Conservation (phyloP, 2,329 filamentous ascomycete genomes). For the Talaromyces funiculosus region DNA sequence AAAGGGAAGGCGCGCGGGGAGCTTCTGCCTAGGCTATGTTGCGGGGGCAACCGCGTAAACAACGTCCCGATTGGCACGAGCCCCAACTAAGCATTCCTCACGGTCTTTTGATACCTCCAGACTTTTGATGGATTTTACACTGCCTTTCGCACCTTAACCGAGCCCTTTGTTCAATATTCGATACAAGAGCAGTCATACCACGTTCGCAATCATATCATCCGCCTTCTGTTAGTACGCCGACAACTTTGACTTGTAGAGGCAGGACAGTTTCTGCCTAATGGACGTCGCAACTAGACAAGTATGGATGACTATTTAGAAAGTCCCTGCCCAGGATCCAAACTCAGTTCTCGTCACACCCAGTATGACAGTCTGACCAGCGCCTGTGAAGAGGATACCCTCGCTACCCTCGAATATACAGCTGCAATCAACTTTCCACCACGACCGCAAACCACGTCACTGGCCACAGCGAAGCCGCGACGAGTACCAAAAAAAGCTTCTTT, state of each 20-base stretch:
- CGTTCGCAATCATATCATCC: background rate
- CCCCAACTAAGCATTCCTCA: background rate
- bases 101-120: background rate
- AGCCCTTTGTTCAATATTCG: background rate
- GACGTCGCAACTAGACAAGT: background rate
- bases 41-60: constrained; percentile 9
- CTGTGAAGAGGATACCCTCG: constrained; percentile 22
- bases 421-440: constrained; percentile 40
- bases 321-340: constrained; percentile 27
- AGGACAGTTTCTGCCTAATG: background rate
- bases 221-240: background rate
- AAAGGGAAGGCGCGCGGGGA: background rate
- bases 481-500: constrained; percentile 26
- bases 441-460: constrained; percentile 27
- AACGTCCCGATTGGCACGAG: constrained; percentile 1
- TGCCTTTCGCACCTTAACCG: background rate
- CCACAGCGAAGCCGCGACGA: constrained; percentile 26
- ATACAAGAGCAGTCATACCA: background rate
- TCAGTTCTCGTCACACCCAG: constrained; percentile 16
- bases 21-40: background rate
- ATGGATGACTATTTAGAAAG: constrained; percentile 24
- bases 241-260: background rate
- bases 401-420: constrained; percentile 29
- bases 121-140: no score
- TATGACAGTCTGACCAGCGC: constrained; percentile 21